A percentile compares a stretch with the other conserved stretches of the same genome.
Conservation (phyloP, 768 basidiomycete genomes). For the Neoboletus subvelutipes region DNA sequence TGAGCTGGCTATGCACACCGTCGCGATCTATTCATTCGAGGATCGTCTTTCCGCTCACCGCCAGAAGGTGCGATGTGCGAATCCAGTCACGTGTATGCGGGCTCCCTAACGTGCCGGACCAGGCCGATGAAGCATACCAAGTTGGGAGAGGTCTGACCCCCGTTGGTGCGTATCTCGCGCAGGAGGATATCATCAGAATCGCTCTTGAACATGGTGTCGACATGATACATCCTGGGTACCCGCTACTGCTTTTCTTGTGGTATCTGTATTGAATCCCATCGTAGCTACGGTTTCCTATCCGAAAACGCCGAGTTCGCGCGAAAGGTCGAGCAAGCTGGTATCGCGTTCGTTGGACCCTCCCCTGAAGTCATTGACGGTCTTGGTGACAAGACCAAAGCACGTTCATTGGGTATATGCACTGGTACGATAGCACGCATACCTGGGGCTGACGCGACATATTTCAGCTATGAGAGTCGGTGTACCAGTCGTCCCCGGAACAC, state of each 20-base stretch:
- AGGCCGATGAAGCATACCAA: constrained; percentile 99
- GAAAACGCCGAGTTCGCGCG: constrained; percentile 97
- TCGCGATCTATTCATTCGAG: constrained; percentile 97
- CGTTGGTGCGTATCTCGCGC: constrained; percentile 94
- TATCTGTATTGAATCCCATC: constrained; percentile 5
- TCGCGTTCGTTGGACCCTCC: constrained; percentile 94
- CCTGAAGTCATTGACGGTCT: constrained; percentile 97
- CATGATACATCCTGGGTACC: constrained; percentile 98
- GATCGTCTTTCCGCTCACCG: constrained; percentile 96
- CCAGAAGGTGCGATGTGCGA: constrained; percentile 74
- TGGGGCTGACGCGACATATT: constrained; percentile 6
- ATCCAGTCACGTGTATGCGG: constrained; percentile 29
- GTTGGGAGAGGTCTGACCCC: constrained; percentile 96
- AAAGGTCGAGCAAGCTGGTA: constrained; percentile 96
- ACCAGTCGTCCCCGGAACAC: constrained; percentile 96
- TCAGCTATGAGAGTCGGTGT: constrained; percentile 87
- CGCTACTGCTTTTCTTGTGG: not conserved
- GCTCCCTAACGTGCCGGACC: constrained; percentile 8
- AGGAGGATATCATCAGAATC: constrained; percentile 94
- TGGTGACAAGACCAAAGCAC: constrained; percentile 98
- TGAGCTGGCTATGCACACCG: constrained; percentile 98
- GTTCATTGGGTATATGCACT: constrained; percentile 64
- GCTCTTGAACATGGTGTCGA: constrained; percentile 98
- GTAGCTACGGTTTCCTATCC: constrained; percentile 93
- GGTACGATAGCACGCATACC: not conserved